Evolutionary conservation across 768 basidiomycete genomes (phyloP).

Genomic region (Pulveroboletus sp.): DNA sequence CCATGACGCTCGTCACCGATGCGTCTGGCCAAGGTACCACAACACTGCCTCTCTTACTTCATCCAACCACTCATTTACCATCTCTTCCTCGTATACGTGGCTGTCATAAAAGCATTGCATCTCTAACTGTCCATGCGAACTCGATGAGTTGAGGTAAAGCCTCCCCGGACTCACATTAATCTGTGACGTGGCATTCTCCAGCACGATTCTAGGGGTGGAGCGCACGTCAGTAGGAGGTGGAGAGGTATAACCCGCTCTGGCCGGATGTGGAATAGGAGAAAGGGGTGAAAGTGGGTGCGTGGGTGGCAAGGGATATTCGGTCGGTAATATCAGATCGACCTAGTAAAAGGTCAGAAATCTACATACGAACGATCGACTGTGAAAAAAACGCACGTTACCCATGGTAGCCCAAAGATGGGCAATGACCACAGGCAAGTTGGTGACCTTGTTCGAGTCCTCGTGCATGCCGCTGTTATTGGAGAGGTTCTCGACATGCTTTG

Average conservation of each 20-base stretch:
- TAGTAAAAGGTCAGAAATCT: constrained; percentile 8
- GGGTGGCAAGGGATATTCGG: constrained; percentile 31
- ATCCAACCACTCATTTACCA: constrained; percentile 46
- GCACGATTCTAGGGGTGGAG: neutral
- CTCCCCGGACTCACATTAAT: constrained; percentile 46
- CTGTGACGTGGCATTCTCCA: constrained; percentile 5
- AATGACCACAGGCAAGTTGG: constrained; percentile 1
- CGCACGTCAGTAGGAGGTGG: neutral
- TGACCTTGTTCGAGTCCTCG: neutral
- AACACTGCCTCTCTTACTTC: constrained; percentile 38
- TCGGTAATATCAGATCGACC: constrained; percentile 37
- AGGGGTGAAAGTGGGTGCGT: no score
- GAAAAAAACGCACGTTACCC: constrained; percentile 16
- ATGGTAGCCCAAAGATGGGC: constrained; percentile 31
- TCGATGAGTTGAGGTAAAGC: constrained; percentile 42
- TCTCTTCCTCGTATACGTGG: constrained; percentile 42
- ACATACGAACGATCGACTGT: no score
- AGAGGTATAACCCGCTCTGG: constrained; percentile 6
- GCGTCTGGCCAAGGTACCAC: constrained; percentile 29
- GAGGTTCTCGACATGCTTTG: constrained; percentile 12
- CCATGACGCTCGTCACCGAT: neutral
- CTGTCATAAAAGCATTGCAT: constrained; percentile 40
- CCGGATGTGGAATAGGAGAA: constrained; percentile 15
- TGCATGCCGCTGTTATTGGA: no score
- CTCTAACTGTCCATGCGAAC: constrained; percentile 29